Evolutionary conservation across 371 early-diverging fungal species (phyloP).

Genomic region (Mortierella sp.): DNA sequence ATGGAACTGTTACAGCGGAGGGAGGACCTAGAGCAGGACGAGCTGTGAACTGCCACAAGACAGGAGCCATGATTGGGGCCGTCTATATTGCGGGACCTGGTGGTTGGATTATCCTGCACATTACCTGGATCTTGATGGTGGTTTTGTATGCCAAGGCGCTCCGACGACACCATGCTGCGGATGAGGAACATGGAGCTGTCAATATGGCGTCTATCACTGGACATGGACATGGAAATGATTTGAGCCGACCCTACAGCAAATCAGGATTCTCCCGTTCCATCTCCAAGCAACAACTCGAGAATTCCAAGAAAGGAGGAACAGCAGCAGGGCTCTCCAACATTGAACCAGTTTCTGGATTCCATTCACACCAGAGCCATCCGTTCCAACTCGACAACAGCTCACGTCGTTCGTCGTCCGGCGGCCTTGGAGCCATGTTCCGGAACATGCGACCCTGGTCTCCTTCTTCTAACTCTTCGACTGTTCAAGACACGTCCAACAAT

Average conservation of each 20-base stretch:
- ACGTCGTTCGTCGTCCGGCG: neutral
- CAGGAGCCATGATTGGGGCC: slow-evolving; percentile 18
- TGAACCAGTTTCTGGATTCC: neutral
- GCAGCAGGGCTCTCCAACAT: neutral
- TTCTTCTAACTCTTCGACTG: neutral
- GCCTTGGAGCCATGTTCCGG: slow-evolving; percentile 13
- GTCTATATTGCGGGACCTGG: slow-evolving; percentile 46
- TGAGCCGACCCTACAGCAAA: neutral
- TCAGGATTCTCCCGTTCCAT: neutral
- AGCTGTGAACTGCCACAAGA: slow-evolving; percentile 5
- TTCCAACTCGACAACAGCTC: slow-evolving; percentile 11
- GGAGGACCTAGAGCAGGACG: neutral
- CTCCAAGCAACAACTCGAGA: slow-evolving; percentile 1
- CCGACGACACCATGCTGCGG: slow-evolving; percentile 23
- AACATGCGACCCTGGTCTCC: slow-evolving; percentile 10
- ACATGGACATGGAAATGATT: neutral
- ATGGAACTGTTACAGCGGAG: neutral
- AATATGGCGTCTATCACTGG: neutral
- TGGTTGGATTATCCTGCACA: slow-evolving; percentile 50
- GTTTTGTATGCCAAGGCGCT: slow-evolving; percentile 50
- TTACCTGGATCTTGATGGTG: slow-evolving; percentile 41
- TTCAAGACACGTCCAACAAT: neutral
- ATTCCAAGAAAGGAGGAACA: no score
- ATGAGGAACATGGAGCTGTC: slow-evolving; percentile 21
- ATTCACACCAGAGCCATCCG: slow-evolving; percentile 10